Evolutionary conservation across 495 filamentous ascomycete genomes (phyloP).

Genomic region (Glonium stellatum): DNA sequence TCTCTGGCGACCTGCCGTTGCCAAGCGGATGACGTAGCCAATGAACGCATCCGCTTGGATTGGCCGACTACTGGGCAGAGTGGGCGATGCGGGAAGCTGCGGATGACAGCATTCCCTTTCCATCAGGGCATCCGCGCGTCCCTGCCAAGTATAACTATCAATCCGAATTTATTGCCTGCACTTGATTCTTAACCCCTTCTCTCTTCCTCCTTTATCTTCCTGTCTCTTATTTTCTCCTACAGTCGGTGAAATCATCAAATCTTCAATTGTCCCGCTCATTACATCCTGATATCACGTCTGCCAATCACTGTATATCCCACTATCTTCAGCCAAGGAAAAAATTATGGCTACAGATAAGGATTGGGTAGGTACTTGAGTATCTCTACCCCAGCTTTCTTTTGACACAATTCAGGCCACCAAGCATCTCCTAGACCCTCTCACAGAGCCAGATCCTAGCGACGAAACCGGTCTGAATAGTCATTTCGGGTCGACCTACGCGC

Average conservation of each 20-base stretch:
- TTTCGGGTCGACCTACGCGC: conserved; percentile 38
- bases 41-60: background rate
- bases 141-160: conserved; percentile 24
- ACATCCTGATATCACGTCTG: background rate
- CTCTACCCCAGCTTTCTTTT: background rate
- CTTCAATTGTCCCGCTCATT: too few species aligned
- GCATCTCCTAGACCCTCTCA: conserved; percentile 54
- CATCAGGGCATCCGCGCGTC: conserved; percentile 16
- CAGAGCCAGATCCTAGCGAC: conserved; percentile 46
- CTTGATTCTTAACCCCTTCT: background rate
- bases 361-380: conserved; percentile 20
- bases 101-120: background rate
- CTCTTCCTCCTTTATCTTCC: background rate
- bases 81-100: background rate
- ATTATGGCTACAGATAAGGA: conserved; percentile 24
- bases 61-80: too few species aligned
- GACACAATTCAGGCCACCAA: conserved; percentile 41
- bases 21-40: background rate
- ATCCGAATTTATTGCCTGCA: background rate
- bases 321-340: background rate
- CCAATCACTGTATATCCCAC: background rate
- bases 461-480: conserved; percentile 48
- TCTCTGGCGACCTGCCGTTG: background rate
- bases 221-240: background rate
- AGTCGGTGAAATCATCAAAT: too few species aligned